phyloP scores from a whole-genome alignment of 345 rosid genomes.

The Hibiscus mutabilis region DNA sequence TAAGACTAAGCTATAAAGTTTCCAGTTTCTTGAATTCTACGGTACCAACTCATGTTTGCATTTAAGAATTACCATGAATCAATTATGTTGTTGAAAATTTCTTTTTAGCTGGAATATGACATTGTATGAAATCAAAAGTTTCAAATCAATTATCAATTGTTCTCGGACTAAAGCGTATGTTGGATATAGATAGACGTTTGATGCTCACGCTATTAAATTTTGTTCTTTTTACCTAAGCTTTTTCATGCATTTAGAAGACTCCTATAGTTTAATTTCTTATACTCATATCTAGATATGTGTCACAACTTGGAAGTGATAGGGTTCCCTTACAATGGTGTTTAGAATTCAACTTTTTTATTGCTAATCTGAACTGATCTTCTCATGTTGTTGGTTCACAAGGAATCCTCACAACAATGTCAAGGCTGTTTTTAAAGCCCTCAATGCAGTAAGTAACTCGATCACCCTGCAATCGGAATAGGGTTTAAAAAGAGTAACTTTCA shows the following conservation, averaged over 20 bases:
- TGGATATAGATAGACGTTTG: too few relatives aligned
- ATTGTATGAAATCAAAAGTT: too few relatives aligned
- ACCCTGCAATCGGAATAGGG: background rate
- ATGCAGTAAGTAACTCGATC: slow-evolving; percentile 59
- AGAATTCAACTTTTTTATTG: background rate
- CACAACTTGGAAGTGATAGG: background rate
- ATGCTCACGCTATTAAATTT: too few relatives aligned
- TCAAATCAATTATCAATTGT: too few relatives aligned
- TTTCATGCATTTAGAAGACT: background rate
- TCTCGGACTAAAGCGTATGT: background rate
- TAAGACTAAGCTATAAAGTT: too few relatives aligned
- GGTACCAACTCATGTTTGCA: too few relatives aligned
- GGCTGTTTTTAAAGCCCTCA: slow-evolving; percentile 84
- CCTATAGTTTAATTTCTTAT: background rate
- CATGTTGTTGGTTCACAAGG: slow-evolving; percentile 92
- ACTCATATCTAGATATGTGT: background rate
- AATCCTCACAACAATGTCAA: slow-evolving; percentile 91
- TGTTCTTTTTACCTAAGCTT: too few relatives aligned
- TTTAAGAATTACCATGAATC: too few relatives aligned
- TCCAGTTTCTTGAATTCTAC: too few relatives aligned
- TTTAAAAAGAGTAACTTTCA: background rate
- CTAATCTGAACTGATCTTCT: slow-evolving; percentile 9
- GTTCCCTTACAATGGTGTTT: background rate
- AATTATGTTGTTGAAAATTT: too few relatives aligned
- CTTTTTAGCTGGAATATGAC: too few relatives aligned